Conservation (phyloP, 129 eudicot species). For the Tanacetum coccineum region DNA sequence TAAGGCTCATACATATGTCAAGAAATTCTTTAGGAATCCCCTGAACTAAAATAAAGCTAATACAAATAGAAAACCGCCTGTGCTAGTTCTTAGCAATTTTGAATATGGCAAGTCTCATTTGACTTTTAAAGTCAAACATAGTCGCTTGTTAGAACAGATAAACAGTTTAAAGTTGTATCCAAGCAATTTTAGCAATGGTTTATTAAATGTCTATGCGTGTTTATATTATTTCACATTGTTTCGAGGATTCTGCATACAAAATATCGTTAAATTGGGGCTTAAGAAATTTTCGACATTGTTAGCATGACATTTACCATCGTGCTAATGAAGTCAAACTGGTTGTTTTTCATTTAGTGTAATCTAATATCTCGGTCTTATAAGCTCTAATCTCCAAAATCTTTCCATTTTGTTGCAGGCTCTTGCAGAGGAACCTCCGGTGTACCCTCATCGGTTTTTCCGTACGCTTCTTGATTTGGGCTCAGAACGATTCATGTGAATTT, state of each 20-base stretch:
- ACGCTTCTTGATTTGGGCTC: slow-evolving; percentile 73
- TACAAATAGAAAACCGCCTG: background rate
- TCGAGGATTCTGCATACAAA: no score
- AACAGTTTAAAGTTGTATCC: background rate
- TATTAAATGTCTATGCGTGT: background rate
- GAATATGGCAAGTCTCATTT: background rate
- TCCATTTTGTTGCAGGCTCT: slow-evolving; percentile 50
- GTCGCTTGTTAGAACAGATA: background rate
- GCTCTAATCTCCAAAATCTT: background rate
- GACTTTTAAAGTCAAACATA: slow-evolving; percentile 10
- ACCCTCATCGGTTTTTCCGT: slow-evolving; percentile 84
- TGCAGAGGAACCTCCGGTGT: slow-evolving; percentile 82
- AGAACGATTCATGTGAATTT: slow-evolving; percentile 44
- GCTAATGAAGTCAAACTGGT: no score
- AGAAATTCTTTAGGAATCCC: background rate
- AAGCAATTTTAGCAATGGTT: background rate
- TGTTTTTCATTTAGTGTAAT: background rate
- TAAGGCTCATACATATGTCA: background rate
- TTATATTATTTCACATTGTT: no score
- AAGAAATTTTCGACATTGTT: no score
- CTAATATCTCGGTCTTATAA: no score
- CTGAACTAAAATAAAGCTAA: background rate
- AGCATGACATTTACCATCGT: no score
- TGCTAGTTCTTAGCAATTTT: background rate
- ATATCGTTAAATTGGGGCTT: no score